Conservation (phyloP, 1,284 basidiomycete genomes). For the Mrakiaceae sp. region DNA sequence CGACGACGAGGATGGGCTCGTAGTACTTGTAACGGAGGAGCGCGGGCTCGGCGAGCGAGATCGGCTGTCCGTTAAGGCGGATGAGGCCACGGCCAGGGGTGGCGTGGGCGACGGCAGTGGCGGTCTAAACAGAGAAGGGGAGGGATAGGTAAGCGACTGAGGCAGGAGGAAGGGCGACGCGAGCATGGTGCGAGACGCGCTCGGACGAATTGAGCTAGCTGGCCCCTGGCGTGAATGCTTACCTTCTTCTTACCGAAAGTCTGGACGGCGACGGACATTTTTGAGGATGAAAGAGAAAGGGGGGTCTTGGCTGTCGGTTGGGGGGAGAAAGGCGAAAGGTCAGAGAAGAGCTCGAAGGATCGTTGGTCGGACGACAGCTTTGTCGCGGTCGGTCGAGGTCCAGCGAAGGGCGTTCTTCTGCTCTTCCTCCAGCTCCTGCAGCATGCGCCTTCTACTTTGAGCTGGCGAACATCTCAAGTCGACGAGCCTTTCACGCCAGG, state of each 20-base stretch:
- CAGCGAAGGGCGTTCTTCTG: too few species aligned
- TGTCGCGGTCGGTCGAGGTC: too few species aligned
- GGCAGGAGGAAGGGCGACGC: neutral
- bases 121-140: conserved; percentile 53
- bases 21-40: conserved; percentile 98
- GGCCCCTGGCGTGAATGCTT: conserved; percentile 26
- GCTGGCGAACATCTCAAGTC: too few species aligned
- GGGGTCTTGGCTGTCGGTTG: neutral
- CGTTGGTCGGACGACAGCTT: too few species aligned
- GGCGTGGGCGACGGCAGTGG: conserved; percentile 90
- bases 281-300: conserved; percentile 5
- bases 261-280: conserved; percentile 72
- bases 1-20: conserved; percentile 82
- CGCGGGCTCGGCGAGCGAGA: conserved; percentile 86
- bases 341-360: neutral
- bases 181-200: neutral
- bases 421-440: too few species aligned
- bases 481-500: too few species aligned
- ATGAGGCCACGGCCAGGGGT: conserved; percentile 96
- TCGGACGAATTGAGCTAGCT: neutral
- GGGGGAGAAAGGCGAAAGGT: neutral
- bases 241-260: conserved; percentile 99
- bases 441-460: too few species aligned
- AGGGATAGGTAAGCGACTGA: neutral
- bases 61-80: conserved; percentile 93